These are phyloP conservation scores for Magnusiomyces paraingens DNA, from an alignment of 1,139 yeast genomes.

Conservation along the genomic window DNA sequence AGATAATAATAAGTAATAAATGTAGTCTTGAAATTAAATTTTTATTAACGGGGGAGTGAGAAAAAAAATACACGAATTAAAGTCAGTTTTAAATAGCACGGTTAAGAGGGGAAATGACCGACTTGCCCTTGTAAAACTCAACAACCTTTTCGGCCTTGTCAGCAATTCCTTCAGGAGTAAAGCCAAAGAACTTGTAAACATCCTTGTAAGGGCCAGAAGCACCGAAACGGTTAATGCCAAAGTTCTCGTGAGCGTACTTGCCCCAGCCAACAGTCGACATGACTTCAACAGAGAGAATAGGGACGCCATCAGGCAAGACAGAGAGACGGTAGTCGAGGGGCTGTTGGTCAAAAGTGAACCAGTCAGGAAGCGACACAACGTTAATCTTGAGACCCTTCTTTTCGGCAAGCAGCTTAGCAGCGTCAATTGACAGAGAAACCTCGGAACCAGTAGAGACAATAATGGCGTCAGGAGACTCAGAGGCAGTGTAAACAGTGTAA, in stretches of 20 bases:
- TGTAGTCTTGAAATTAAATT: neutral
- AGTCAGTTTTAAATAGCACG: constrained; percentile 48
- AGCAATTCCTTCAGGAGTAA: constrained; percentile 92
- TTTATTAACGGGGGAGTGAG: neutral
- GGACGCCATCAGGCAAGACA: constrained; percentile 91
- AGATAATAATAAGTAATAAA: neutral
- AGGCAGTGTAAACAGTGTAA: constrained; percentile 57
- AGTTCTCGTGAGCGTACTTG: constrained; percentile 93
- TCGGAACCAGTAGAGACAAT: constrained; percentile 95
- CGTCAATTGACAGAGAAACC: constrained; percentile 76
- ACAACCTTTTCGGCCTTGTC: constrained; percentile 76
- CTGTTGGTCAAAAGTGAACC: constrained; percentile 84
- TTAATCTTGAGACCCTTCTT: constrained; percentile 62
- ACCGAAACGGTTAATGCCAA: constrained; percentile 95
- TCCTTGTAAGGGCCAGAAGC: constrained; percentile 90
- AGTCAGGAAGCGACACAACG: constrained; percentile 91
- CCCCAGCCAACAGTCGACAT: constrained; percentile 91
- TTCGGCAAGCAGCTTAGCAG: constrained; percentile 60
- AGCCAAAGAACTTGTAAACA: constrained; percentile 78
- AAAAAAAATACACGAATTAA: neutral
- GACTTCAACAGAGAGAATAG: constrained; percentile 92
- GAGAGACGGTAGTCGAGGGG: constrained; percentile 68
- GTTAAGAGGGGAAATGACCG: constrained; percentile 68
- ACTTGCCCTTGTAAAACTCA: constrained; percentile 75
- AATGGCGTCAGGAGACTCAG: constrained; percentile 65